Evolutionary conservation across 163 green algal genomes (phyloP).

Genomic region (Volvox carteri): DNA sequence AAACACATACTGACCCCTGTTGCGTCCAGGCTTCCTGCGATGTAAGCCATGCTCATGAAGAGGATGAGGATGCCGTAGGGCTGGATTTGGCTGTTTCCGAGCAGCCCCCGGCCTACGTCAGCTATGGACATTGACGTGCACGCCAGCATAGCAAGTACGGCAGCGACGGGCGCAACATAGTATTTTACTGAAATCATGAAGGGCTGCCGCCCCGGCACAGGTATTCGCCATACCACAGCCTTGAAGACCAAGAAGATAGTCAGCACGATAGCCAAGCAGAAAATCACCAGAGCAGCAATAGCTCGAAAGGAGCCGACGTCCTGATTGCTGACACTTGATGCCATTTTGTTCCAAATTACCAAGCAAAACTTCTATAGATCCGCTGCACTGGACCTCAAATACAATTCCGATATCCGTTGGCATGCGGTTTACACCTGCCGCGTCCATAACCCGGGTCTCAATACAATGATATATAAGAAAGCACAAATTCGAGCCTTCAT

Average conservation of each 20-base stretch:
- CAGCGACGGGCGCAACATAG: conserved; percentile 32
- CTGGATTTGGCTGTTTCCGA: conserved; percentile 60
- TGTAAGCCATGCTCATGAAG: conserved; percentile 71
- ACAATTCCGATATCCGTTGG: not conserved
- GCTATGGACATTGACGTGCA: conserved; percentile 18
- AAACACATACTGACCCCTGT: conserved; percentile 58
- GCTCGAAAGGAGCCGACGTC: conserved; percentile 14
- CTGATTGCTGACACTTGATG: not conserved
- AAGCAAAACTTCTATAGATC: not conserved
- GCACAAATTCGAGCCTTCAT: not conserved
- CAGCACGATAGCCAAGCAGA: conserved; percentile 22
- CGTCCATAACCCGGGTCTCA: not conserved
- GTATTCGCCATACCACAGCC: not conserved
- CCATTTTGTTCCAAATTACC: not conserved
- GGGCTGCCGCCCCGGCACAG: not conserved
- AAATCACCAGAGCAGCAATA: conserved; percentile 47
- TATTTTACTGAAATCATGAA: not conserved
- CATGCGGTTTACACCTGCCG: not conserved
- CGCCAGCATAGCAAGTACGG: conserved; percentile 46
- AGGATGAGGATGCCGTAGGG: conserved; percentile 69
- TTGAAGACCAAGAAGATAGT: conserved; percentile 40
- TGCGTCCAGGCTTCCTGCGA: conserved; percentile 61
- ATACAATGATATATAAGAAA: not conserved
- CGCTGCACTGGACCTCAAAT: not conserved
- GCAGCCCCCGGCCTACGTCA: conserved; percentile 43